Base-by-base conservation (phyloP, 2,329 filamentous ascomycete genomes). In the Phialocephala sp. region DNA sequence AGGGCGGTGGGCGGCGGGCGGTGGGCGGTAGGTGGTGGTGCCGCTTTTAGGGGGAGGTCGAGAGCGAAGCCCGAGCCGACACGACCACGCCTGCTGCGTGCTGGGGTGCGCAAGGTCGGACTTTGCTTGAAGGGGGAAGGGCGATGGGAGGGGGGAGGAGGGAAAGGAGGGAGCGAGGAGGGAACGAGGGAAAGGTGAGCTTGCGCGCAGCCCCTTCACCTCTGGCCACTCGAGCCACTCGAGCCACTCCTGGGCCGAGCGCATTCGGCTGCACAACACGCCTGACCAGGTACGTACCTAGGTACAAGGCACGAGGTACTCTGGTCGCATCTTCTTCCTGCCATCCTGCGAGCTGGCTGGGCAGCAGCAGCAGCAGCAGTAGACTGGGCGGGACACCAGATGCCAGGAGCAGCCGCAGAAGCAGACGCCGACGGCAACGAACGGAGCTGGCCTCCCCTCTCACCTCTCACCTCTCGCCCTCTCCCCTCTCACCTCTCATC, bases 401-500 rank as follows among this genome's bases (percentile, higher is more conserved):
- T 3, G 6, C 27, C 27, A 32, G 27, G 27, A 32, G 27, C 27
- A 32, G 6, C 27, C 27, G 27, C 27, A 32, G 50, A 32, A 54
- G 50, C 50, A 54, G 50, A 54, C 50, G 50, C 50, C 50, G 50
- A 54, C 50, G 50, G 50, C 24, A 32, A 54, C 50, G 45, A n/a
- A 50, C 3, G 11, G n/a, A n/a, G 18, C 45, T 50, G 18, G n/a
- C 47, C 4, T 27, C 8, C 2, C 8, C 50, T 54, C 50, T 15
- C n/a, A 47, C 20, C 12, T 11, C 15, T 8, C 11, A 41, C 37
- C 12, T 5, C 4, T 41, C 36, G 36, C 8, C 36, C 36, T 14
- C 36, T 39, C 8, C 36, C 36, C 36, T 8, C 36, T 4, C 37
- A 41, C 27, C 27, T 3, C 27, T 3, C 27, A 32, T 32, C 27